Evolutionary conservation across 257 asterid species (phyloP), one percentile per base, ranked within the genome.

Genomic region (Datura wrightii): DNA sequence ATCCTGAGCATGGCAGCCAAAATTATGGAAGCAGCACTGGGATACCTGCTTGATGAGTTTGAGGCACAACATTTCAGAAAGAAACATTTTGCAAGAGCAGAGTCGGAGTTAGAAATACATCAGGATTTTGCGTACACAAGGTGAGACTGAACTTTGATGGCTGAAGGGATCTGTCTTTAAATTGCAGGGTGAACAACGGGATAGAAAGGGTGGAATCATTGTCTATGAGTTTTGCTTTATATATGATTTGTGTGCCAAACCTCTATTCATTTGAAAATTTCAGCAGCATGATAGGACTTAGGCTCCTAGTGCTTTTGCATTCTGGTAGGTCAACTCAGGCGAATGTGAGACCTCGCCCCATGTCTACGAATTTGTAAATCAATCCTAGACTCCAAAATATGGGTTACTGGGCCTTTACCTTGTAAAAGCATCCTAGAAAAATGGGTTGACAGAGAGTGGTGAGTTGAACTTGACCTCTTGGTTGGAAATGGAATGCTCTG

Each of bases 1-100:
- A 70, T 70, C 37, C 79, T 69, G 53, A 41, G 54, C 79, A 18
- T 41, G 46, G 79, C 55, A 70, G 79, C 55, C 79, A 70, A 70
- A 70, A 18, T n/a, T 41, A 70, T 70, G 79, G 37, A 42, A 70
- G 79, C 37, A 50, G 19, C 44, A 76, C 62, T 24, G 62, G 81
- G 56, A 11, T 31, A 44, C 60, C 14, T 34, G 80, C 59, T 48
- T 24, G 80, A 48, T 46, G 60, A 76, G 8, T 76, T 74, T 76
- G 62, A 50, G 46, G 81, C 46, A 14, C 81, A 76, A 6, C 19
- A 31, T 50, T 50, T 65, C 42, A 74, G 60, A 31, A 74, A 46
- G 60, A 74, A 74, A 74, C 59, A 50, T 6, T 31, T 50, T 13
- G 81, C 60, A 50, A 50, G 11, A 62, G 44, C 7, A 50, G 44